These are phyloP conservation scores for Phytophthora niederhauseri DNA, from an alignment of 352 stramenopile genomes.

Conservation along the genomic window DNA sequence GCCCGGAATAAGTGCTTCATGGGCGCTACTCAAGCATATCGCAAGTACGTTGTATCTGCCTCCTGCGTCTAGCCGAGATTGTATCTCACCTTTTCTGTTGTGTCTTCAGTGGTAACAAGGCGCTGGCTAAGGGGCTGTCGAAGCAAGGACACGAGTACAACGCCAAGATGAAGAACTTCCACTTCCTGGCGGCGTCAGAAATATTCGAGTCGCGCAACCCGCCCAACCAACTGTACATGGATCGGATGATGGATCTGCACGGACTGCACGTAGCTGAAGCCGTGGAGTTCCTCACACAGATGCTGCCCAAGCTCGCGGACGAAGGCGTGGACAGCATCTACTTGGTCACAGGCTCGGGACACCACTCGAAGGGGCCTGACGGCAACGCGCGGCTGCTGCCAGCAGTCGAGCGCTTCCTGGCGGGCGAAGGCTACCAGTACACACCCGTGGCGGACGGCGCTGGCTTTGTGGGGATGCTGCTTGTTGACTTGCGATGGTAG, in stretches of 20 bases:
- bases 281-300: constrained; percentile 74
- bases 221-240: constrained; percentile 73
- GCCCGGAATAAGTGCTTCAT: constrained; percentile 90
- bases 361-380: constrained; percentile 79
- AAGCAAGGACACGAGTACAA: constrained; percentile 85
- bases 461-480: constrained; percentile 85
- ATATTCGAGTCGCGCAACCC: constrained; percentile 87
- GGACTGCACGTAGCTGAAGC: constrained; percentile 82
- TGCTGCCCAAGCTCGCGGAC: constrained; percentile 73
- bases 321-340: constrained; percentile 80
- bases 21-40: constrained; percentile 82
- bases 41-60: constrained; percentile 47
- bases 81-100: constrained; percentile 12
- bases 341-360: constrained; percentile 81
- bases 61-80: not conserved
- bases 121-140: constrained; percentile 73
- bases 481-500: constrained; percentile 78
- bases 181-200: constrained; percentile 72
- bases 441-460: constrained; percentile 67
- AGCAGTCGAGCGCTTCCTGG: constrained; percentile 82
- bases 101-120: constrained; percentile 68
- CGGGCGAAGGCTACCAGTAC: constrained; percentile 76
- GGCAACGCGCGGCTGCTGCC: constrained; percentile 73
- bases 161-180: constrained; percentile 83
- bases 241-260: constrained; percentile 85